A percentile compares a stretch with the other conserved stretches of the same genome.
phyloP scores from a whole-genome alignment of 345 rosid genomes.

The Boechera retrofracta region DNA sequence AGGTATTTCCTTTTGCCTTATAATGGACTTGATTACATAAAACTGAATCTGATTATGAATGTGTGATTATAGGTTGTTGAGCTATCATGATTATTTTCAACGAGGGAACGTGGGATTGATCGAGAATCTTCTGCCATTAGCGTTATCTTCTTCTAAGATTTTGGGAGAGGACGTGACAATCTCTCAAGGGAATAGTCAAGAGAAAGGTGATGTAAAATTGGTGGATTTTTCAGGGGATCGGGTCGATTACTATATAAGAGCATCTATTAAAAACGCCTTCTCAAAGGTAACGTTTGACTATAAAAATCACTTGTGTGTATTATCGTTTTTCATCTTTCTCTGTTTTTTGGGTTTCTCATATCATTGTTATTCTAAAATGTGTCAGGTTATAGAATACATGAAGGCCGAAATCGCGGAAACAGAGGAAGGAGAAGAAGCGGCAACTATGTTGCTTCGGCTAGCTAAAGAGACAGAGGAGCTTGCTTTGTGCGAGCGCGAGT shows the following conservation, averaged over 20 bases:
- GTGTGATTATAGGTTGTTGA: constrained; percentile 48
- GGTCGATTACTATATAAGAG: constrained; percentile 69
- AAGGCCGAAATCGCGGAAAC: constrained; percentile 40
- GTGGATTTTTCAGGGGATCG: constrained; percentile 63
- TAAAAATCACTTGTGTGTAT: neutral
- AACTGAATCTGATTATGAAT: neutral
- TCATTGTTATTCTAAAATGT: neutral
- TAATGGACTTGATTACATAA: neutral
- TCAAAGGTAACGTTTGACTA: constrained; percentile 52
- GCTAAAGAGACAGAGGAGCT: constrained; percentile 78
- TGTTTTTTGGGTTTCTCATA: neutral
- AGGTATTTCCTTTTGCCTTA: constrained; percentile 13
- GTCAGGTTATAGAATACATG: constrained; percentile 57
- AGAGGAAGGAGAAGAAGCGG: constrained; percentile 62
- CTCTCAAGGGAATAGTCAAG: constrained; percentile 44
- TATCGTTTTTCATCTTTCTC: neutral
- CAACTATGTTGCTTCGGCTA: constrained; percentile 57
- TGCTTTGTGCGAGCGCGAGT: constrained; percentile 70
- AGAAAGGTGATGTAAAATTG: constrained; percentile 51
- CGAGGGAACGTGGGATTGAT: constrained; percentile 58
- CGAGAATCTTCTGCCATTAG: constrained; percentile 71
- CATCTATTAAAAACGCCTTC: constrained; percentile 69
- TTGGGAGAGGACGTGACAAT: constrained; percentile 66
- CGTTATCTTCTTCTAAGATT: constrained; percentile 64
- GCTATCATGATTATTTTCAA: constrained; percentile 72